Evolutionary conservation across 176 grass and related monocot genomes (phyloP).

Genomic region (Eremochloa ophiuroides): DNA sequence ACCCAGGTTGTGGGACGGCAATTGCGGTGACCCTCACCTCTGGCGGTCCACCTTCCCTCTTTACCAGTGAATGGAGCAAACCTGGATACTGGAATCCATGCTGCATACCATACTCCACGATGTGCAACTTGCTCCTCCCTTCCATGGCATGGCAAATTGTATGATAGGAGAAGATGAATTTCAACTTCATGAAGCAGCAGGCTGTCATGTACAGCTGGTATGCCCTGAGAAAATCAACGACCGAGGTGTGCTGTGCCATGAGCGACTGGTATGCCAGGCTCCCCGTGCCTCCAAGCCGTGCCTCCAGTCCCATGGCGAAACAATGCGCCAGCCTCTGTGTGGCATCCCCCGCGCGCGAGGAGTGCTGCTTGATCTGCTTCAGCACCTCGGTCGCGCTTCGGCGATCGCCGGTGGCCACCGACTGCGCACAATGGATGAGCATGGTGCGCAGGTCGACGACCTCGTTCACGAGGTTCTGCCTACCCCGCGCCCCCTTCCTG

Average conservation of each 20-base stretch:
- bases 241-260: slow-evolving; percentile 23
- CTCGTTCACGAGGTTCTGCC: not conserved
- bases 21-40: slow-evolving; percentile 44
- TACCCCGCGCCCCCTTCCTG: slow-evolving; percentile 13
- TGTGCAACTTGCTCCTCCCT: slow-evolving; percentile 36
- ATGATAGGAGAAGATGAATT: slow-evolving; percentile 15
- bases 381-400: slow-evolving; percentile 37
- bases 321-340: slow-evolving; percentile 57
- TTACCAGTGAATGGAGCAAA: not conserved
- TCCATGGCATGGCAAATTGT: slow-evolving; percentile 22
- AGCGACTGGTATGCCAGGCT: slow-evolving; percentile 42
- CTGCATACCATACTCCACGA: slow-evolving; percentile 40
- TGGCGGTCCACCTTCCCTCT: slow-evolving; percentile 34
- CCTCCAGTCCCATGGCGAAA: slow-evolving; percentile 60
- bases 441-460: slow-evolving; percentile 67
- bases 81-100: slow-evolving; percentile 41
- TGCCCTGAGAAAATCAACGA: slow-evolving; percentile 34
- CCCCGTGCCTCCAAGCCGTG: slow-evolving; percentile 53
- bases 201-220: slow-evolving; percentile 43
- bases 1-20: slow-evolving; percentile 36
- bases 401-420: slow-evolving; percentile 46
- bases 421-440: slow-evolving; percentile 66
- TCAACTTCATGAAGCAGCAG: slow-evolving; percentile 35
- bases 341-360: slow-evolving; percentile 25
- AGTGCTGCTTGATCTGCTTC: slow-evolving; percentile 56